Conservation (phyloP, 2,329 filamentous ascomycete genomes). For the Botrytis squamosa region DNA sequence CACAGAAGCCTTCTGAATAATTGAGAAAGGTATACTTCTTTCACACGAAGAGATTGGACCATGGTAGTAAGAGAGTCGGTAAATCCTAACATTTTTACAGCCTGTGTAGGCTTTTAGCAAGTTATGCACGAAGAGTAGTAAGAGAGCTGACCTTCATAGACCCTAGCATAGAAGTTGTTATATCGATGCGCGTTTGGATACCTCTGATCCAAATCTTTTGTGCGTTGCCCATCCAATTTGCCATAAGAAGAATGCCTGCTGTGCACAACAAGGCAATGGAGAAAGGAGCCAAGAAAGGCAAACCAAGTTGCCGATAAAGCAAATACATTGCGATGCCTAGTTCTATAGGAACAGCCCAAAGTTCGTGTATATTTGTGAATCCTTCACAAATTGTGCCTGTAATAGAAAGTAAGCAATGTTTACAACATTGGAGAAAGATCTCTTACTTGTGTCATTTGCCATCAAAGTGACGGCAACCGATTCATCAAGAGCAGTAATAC, state of each 20-base stretch:
- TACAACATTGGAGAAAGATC: neutral
- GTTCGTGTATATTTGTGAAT: constrained; percentile 36
- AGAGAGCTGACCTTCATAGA: constrained; percentile 36
- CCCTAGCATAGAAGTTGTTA: constrained; percentile 36
- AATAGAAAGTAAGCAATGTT: constrained; percentile 4
- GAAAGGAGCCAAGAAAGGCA: constrained; percentile 32
- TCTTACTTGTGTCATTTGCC: constrained; percentile 21
- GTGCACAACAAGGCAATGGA: constrained; percentile 33
- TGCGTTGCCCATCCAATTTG: constrained; percentile 31
- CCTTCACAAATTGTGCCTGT: constrained; percentile 35
- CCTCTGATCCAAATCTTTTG: constrained; percentile 38
- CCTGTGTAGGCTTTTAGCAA: constrained; percentile 25
- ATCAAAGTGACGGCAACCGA: constrained; percentile 27
- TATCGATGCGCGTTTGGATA: constrained; percentile 37
- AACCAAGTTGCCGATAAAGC: constrained; percentile 35
- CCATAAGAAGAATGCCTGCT: constrained; percentile 31
- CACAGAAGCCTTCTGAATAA: constrained; percentile 41
- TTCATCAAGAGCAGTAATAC: constrained; percentile 32
- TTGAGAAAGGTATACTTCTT: constrained; percentile 44
- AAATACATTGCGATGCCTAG: constrained; percentile 36
- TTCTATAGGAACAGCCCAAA: constrained; percentile 38
- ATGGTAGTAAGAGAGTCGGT: constrained; percentile 38
- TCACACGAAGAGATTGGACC: constrained; percentile 41
- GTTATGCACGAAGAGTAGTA: neutral
- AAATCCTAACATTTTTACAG: constrained; percentile 40